Evolutionary conservation across 331 rosid genomes (phyloP), one percentile per base, ranked within the genome.

Genomic region (Arachis monticola): DNA sequence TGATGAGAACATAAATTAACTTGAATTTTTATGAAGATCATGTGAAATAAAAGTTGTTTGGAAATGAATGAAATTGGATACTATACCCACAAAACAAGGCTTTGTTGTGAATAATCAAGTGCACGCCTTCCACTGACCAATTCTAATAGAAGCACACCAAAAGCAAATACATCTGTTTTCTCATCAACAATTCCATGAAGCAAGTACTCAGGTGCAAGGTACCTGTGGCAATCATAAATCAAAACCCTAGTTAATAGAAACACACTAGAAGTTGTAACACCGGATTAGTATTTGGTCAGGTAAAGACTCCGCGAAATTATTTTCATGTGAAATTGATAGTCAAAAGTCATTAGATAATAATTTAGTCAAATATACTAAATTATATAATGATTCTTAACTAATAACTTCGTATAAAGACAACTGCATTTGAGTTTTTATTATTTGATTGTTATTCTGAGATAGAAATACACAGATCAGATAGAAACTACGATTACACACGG

Each of bases 131-230:
- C 98, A n/a, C 96, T 90, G 73, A 90, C 91, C 42, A 95, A 80
- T 82, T 92, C 98, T 85, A 95, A 85, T 38, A 95, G 84, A 40
- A 95, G 72, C 55, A 95, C 99, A 10, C 99, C 99, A 70, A 82
- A 95, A 45, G 99, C 97, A 78, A 88, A 95, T 40, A 92, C 92
- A 58, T 95, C 99, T 0, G 96, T 95, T 83, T 95, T 95, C 75
- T 95, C 99, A 53, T 95, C 97, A 27, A 90, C 99, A 83, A 95
- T 89, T 78, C 99, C 97, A 64, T 95, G 98, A 59, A 91, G 87
- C 42, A 92, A 83, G 87, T 88, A 92, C 60, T 95, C 98, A 1
- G 99, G 99, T 45, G 99, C 98, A 27, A 95, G 91, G 81, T 95
- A 95, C 14, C 99, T 94, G 85, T 60, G 47, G 8, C 32, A 72